Conservation (phyloP, 2,329 filamentous ascomycete species). For the Sporothrix phasma region DNA sequence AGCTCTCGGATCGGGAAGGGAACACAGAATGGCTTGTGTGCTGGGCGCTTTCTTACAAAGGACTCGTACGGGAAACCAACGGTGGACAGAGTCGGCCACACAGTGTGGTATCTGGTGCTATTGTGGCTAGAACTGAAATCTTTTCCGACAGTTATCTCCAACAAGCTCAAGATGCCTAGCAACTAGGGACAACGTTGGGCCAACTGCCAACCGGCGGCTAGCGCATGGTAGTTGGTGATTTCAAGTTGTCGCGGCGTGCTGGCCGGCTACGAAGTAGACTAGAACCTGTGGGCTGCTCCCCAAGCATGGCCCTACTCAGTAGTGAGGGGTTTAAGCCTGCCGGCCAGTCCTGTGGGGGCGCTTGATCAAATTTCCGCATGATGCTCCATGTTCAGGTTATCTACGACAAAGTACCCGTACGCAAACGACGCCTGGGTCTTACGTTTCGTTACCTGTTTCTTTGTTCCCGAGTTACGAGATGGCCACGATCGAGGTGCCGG, state of each 20-base stretch:
- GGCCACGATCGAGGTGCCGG: too few species aligned
- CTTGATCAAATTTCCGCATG: background rate
- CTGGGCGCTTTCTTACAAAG: background rate
- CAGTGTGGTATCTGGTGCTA: background rate
- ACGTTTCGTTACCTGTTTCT: background rate
- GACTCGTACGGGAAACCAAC: too few species aligned
- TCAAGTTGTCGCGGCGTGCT: too few species aligned
- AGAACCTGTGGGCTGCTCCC: background rate
- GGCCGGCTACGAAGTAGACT: too few species aligned
- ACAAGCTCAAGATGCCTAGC: background rate
- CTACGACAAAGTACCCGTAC: background rate
- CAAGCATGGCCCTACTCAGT: background rate
- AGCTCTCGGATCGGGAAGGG: constrained; percentile 13
- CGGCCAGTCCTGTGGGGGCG: background rate
- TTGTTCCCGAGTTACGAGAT: background rate
- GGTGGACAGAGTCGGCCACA: background rate
- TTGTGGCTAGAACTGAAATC: too few species aligned
- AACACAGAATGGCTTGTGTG: background rate
- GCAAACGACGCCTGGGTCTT: background rate
- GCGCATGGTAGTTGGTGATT: background rate
- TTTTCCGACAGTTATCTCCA: too few species aligned
- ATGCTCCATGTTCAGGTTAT: too few species aligned
- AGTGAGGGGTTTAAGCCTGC: constrained; percentile 5
- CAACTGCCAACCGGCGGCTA: background rate
- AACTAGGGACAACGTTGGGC: background rate